These are phyloP conservation scores for Colletotrichum liriopes DNA, from an alignment of 2,329 filamentous ascomycete genomes.

Conservation along the genomic window DNA sequence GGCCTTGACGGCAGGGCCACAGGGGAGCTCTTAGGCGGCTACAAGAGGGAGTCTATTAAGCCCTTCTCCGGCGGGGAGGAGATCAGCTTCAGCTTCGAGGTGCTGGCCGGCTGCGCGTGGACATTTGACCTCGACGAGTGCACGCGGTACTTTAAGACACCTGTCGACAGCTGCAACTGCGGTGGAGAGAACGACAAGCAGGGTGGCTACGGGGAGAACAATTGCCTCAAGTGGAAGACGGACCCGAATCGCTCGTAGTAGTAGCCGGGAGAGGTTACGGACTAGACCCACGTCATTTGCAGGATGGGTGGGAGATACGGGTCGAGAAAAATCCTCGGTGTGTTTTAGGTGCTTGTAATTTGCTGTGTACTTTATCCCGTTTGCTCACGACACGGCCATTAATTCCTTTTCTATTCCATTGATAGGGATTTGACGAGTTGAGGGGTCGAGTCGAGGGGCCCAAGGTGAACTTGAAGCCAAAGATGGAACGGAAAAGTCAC, in stretches of 20 bases:
- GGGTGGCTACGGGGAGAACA: constrained; percentile 46
- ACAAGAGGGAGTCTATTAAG: constrained; percentile 37
- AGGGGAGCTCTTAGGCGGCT: constrained; percentile 28
- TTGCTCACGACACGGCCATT: too few species aligned
- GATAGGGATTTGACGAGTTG: too few species aligned
- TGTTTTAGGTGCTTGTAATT: too few species aligned
- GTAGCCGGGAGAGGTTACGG: too few species aligned
- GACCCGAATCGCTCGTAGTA: constrained; percentile 20
- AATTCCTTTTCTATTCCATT: too few species aligned
- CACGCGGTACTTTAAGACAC: constrained; percentile 47
- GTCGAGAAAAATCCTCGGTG: too few species aligned
- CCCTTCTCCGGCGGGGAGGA: constrained; percentile 22
- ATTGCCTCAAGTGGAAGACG: constrained; percentile 40
- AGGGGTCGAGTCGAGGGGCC: too few species aligned
- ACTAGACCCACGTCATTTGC: too few species aligned
- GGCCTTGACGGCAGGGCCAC: constrained; percentile 13
- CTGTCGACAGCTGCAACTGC: constrained; percentile 48
- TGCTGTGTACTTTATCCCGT: too few species aligned
- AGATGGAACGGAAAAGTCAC: too few species aligned
- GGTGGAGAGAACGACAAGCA: constrained; percentile 45
- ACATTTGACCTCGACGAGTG: constrained; percentile 44
- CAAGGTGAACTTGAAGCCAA: too few species aligned
- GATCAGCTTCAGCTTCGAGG: constrained; percentile 28
- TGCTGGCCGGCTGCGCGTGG: constrained; percentile 43
- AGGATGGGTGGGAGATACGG: too few species aligned